Base-by-base conservation (phyloP, 495 filamentous ascomycete species). In the Penicillium atrosanguineum region DNA sequence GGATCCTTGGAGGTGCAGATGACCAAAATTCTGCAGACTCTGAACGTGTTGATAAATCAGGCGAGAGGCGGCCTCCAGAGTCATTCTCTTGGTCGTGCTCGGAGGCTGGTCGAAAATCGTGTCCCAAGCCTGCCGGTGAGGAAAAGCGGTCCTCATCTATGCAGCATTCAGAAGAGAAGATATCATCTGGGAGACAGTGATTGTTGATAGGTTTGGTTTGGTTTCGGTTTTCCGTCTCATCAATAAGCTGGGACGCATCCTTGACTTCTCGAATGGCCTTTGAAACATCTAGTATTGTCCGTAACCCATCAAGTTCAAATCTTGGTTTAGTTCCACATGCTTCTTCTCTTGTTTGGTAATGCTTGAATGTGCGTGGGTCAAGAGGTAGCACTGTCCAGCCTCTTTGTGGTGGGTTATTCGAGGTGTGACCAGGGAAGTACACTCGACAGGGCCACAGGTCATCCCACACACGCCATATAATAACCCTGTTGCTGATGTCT, bases 401-500 rank as follows among this genome's bases (percentile, higher is more conserved):
- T 39, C 69, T 49, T 25, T 64, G 50, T 1, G 45, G 49, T 42
- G 54, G 50, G 14, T 48, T 56, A 7, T 55, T 55, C 9, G 45
- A 19, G 15, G 46, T 53, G 50, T 67, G 47, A 14, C 64, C 68
- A 39, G 71, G 69, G 36, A 65, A 55, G 44, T 67, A 67, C 8
- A 56, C 49, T 28, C 62, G 62, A 31, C 64, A 50, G 4, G 73
- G 72, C 12, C 41, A 53, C 6, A 73, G 50, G 19, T 57, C 50
- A 6, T 73, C 64, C 81, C 83, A 88, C 16, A 92, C 75, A 45
- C 87, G 78, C 79, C 91, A 87, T 3, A 91, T 51, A 48, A 84
- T 77, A 1, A 85, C 73, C 18, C 66, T 71, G 19, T 89, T 90
- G 16, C 72, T 59, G 40, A 97, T 91, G 56, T 91, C 88, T 11